Conservation (phyloP, 306 rosid genomes). For the Vachellia pachyceras region DNA sequence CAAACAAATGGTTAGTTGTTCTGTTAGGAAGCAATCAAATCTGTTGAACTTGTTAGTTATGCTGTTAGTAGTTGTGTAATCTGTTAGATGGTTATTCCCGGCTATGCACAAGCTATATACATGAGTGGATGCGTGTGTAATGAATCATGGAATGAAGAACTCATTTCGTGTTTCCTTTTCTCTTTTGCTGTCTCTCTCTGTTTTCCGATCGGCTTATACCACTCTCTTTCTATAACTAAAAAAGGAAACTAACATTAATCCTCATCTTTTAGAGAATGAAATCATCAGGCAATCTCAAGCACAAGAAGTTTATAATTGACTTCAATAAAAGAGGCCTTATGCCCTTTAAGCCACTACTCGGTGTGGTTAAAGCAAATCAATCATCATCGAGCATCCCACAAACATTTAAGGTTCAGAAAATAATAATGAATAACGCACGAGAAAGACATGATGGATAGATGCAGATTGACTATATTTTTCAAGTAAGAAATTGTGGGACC, state of each 20-base stretch:
- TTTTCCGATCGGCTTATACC: no score
- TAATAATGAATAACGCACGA: not conserved
- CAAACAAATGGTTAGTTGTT: no score
- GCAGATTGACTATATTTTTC: not conserved
- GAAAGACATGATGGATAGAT: not conserved
- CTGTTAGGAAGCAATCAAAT: no score
- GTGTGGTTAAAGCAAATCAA: conserved; percentile 87
- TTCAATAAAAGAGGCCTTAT: conserved; percentile 11
- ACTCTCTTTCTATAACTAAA: not conserved
- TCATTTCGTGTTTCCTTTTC: no score
- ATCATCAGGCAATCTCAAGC: conserved; percentile 1
- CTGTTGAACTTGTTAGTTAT: no score
- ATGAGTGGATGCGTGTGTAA: no score
- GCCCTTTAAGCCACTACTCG: conserved; percentile 46
- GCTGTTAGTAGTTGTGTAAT: no score
- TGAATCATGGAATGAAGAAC: no score
- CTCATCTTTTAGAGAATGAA: not conserved
- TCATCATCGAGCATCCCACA: conserved; percentile 62
- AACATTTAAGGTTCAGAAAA: not conserved
- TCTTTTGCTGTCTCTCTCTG: no score
- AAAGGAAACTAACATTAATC: not conserved
- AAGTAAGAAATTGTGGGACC: conserved; percentile 47
- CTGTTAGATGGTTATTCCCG: no score
- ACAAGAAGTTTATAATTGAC: not conserved
- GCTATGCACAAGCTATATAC: no score